Base-by-base conservation (phyloP, 495 filamentous ascomycete genomes). In the Lasiosphaeriaceae sp. region DNA sequence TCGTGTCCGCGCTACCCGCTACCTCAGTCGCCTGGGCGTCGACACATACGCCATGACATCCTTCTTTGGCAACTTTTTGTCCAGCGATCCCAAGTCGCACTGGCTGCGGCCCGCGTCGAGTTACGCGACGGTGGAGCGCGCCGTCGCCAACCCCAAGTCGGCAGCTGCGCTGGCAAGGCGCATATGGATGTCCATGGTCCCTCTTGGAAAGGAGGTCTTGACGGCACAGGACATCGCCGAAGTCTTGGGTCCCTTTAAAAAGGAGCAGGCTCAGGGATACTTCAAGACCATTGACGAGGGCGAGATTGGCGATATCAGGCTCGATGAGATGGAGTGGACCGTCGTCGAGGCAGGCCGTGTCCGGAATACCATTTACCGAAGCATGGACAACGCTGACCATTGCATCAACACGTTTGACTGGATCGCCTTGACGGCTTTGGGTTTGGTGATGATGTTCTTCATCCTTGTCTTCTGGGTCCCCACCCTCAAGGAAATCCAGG, bases 381-480 rank as follows among this genome's bases (percentile, higher is more conserved):
- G 50, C 52, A 70, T 70, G 66, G 62, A 68, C 60, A 56, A 62
- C 35, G 59, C 66, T 16, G 63, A 66, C 29, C 64, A 70, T 52
- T 64, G 60, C 29, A 64, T 72, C 52, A 69, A 67, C 51, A 67
- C 67, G 2, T 57, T 72, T 11, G 69, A 72, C 55, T 68, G 61
- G 63, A 56, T 63, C 29, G 41, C 56, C 20, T 56, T 63, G 3
- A 50, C 87, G 41, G 82, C 84, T 24, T 78, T 84, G 51, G 74
- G 89, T 47, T 71, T 86, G 46, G 74, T 83, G 52, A 67, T 91
- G 61, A 70, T 91, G 22, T 80, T 91, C 56, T 88, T 92, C 66
- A 80, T 84, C 66, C 44, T 66, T 23, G 39, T 59, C 35, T 45
- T 48, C 46, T 65, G 59, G 47, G 55, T 67, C n/a, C 61, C 61